Conservation (phyloP, 768 basidiomycete species). For the Termitomyces sp. region DNA sequence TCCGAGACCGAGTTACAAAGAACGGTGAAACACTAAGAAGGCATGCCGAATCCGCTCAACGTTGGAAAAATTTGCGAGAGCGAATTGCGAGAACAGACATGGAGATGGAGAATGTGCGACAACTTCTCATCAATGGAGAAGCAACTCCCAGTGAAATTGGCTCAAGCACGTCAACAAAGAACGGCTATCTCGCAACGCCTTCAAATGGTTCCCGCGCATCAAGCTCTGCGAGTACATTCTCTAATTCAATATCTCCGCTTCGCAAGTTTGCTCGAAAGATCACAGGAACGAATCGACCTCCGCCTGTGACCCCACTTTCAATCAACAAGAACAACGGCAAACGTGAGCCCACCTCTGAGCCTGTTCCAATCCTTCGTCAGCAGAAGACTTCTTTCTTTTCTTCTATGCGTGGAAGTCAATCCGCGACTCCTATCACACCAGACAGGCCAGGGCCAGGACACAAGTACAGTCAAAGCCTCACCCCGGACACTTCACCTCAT, state of each 20-base stretch:
- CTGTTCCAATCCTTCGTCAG: slow-evolving; percentile 45
- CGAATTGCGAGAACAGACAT: slow-evolving; percentile 77
- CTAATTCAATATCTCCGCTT: slow-evolving; percentile 78
- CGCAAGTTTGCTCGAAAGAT: slow-evolving; percentile 75
- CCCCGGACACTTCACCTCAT: slow-evolving; percentile 65
- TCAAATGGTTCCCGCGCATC: slow-evolving; percentile 46
- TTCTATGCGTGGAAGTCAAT: slow-evolving; percentile 42
- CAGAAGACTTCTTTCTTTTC: slow-evolving; percentile 66
- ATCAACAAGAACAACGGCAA: slow-evolving; percentile 39
- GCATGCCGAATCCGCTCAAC: slow-evolving; percentile 84
- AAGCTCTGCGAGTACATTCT: slow-evolving; percentile 56
- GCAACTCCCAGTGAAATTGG: slow-evolving; percentile 60
- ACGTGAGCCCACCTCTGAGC: slow-evolving; percentile 56
- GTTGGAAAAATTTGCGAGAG: slow-evolving; percentile 80
- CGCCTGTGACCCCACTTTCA: slow-evolving; percentile 45
- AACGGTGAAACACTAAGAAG: slow-evolving; percentile 93
- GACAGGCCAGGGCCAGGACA: slow-evolving; percentile 59
- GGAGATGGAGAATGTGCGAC: slow-evolving; percentile 76
- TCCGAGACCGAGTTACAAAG: slow-evolving; percentile 90
- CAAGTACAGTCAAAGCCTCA: slow-evolving; percentile 69
- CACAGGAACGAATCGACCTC: slow-evolving; percentile 43
- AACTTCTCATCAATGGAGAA: slow-evolving; percentile 52
- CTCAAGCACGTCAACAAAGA: slow-evolving; percentile 60
- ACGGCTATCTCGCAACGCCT: slow-evolving; percentile 68
- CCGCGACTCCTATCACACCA: slow-evolving; percentile 48